Conservation (phyloP, 2,329 filamentous ascomycete genomes). For the Penicillium paneum region DNA sequence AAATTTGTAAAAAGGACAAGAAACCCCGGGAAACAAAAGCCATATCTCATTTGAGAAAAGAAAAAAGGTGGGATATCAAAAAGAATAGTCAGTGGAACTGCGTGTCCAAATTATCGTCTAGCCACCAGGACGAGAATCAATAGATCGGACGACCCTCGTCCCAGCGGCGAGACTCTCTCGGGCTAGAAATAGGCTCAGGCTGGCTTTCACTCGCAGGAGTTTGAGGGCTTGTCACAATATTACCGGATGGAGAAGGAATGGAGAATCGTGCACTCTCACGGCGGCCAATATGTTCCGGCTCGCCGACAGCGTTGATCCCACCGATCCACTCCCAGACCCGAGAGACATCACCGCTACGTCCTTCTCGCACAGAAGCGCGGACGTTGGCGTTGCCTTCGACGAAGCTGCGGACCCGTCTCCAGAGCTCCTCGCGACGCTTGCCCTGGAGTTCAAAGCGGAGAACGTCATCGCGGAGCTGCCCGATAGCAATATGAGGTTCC, state of each 20-base stretch:
- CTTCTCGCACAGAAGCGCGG: constrained; percentile 67
- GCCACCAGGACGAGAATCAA: constrained; percentile 19
- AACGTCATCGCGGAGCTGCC: constrained; percentile 87
- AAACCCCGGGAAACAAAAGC: background rate
- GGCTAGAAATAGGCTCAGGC: constrained; percentile 22
- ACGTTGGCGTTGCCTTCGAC: constrained; percentile 96
- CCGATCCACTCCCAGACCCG: constrained; percentile 69
- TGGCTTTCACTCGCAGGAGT: constrained; percentile 15
- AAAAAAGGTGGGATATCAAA: constrained; percentile 10
- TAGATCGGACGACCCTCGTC: constrained; percentile 45
- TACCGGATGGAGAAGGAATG: constrained; percentile 27
- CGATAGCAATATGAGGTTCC: constrained; percentile 80
- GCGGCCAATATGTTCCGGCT: constrained; percentile 25
- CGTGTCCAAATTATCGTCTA: constrained; percentile 8
- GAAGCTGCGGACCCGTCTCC: constrained; percentile 76
- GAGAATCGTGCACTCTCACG: constrained; percentile 29
- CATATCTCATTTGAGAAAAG: constrained; percentile 10
- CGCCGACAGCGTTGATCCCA: constrained; percentile 54
- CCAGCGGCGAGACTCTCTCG: constrained; percentile 36
- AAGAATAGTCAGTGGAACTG: background rate
- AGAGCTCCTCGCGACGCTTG: constrained; percentile 72
- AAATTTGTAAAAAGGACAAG: background rate
- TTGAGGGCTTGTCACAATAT: constrained; percentile 13
- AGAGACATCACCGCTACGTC: constrained; percentile 54
- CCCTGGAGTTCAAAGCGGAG: constrained; percentile 76